Conservation (phyloP, 2,329 filamentous ascomycete genomes). For the Sarocladium strictum region DNA sequence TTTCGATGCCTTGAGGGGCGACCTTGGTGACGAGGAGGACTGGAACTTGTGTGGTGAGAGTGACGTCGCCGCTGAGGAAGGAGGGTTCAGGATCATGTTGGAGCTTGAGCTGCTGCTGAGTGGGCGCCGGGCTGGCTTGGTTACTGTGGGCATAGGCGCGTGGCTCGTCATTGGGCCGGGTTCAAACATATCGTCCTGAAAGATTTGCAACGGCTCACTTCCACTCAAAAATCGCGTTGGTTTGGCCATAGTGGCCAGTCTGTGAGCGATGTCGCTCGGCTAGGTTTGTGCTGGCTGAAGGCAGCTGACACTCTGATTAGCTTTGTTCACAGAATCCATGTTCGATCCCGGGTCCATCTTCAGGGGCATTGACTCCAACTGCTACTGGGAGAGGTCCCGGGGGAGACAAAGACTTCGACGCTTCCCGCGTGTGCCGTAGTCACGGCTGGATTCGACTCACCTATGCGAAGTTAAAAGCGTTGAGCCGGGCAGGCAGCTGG, state of each 20-base stretch:
- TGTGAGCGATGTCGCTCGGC: not conserved
- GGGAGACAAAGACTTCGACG: too few species aligned
- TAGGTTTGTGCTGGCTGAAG: not conserved
- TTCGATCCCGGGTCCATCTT: not conserved
- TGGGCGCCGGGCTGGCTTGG: conserved; percentile 41
- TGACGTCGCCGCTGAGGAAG: conserved; percentile 33
- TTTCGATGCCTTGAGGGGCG: conserved; percentile 45
- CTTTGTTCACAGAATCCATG: not conserved
- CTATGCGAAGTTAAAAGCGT: not conserved
- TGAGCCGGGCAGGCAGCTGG: not conserved
- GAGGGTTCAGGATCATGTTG: conserved; percentile 63
- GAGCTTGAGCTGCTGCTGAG: conserved; percentile 44
- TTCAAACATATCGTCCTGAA: conserved; percentile 44
- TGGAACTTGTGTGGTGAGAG: conserved; percentile 65
- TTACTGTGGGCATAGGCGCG: conserved; percentile 48
- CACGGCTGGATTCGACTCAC: not conserved
- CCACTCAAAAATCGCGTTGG: conserved; percentile 39
- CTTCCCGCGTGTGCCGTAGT: too few species aligned
- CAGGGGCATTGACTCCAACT: not conserved
- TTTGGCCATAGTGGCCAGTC: conserved; percentile 47
- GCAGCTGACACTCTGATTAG: conserved; percentile 6
- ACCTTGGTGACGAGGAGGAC: conserved; percentile 54
- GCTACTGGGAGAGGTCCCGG: too few species aligned
- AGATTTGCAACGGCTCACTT: conserved; percentile 45
- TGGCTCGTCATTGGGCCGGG: conserved; percentile 47